These are phyloP conservation scores for Boechera retrofracta DNA, from an alignment of 345 rosid genomes.

Conservation along the genomic window DNA sequence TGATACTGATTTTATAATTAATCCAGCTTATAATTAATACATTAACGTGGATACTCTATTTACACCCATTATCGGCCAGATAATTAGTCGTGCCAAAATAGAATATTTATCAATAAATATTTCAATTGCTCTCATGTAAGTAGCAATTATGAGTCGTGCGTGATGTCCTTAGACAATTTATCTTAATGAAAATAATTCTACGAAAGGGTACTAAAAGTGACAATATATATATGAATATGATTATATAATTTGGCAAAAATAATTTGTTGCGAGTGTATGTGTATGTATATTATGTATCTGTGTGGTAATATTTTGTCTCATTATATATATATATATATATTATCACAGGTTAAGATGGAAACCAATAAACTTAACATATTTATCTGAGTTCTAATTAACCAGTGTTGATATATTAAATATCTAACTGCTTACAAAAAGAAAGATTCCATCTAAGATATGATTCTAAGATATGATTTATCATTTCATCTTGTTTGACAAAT, in stretches of 20 bases:
- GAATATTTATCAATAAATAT: neutral
- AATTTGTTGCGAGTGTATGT: neutral
- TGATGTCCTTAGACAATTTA: slow-evolving; percentile 3
- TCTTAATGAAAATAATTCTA: neutral
- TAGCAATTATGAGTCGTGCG: slow-evolving; percentile 31
- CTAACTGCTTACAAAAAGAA: neutral
- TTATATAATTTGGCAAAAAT: neutral
- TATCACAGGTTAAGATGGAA: no score
- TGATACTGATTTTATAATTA: neutral
- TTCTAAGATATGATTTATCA: slow-evolving; percentile 7
- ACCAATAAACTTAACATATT: neutral
- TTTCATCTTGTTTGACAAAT: slow-evolving; percentile 18
- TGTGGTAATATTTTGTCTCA: neutral
- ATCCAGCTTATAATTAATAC: neutral
- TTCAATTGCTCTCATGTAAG: slow-evolving; percentile 1
- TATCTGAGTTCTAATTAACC: neutral
- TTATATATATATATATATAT: slow-evolving; percentile 1
- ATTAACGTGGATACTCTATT: neutral
- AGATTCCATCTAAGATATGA: neutral
- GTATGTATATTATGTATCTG: neutral
- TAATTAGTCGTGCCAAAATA: neutral
- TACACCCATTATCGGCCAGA: neutral
- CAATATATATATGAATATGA: no score
- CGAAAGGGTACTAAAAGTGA: neutral
- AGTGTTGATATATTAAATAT: neutral